These are phyloP conservation scores for Fusarium guadeloupense DNA, from an alignment of 2,329 filamentous ascomycete species.

Conservation along the genomic window DNA sequence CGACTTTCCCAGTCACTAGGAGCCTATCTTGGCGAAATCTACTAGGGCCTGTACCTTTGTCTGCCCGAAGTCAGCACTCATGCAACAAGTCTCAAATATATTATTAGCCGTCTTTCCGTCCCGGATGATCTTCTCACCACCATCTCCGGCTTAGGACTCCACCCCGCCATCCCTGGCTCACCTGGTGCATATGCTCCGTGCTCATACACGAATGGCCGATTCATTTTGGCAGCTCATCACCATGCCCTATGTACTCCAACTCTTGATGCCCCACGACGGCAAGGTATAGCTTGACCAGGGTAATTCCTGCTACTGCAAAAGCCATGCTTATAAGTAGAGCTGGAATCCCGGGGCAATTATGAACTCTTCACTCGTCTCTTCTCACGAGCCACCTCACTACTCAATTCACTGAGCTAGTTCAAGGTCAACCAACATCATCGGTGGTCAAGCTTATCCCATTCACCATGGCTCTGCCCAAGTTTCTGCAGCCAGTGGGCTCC, in stretches of 20 bases:
- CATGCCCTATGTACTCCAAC: background rate
- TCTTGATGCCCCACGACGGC: slow-evolving; percentile 9
- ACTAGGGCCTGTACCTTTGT: slow-evolving; percentile 14
- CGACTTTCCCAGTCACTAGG: background rate
- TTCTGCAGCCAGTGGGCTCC: slow-evolving; percentile 38
- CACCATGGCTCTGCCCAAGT: slow-evolving; percentile 40
- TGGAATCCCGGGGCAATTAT: slow-evolving; percentile 16
- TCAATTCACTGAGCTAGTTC: slow-evolving; percentile 3
- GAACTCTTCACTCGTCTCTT: slow-evolving; percentile 19
- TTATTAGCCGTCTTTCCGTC: slow-evolving; percentile 35
- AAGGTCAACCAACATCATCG: slow-evolving; percentile 1
- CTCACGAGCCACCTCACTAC: slow-evolving; percentile 22
- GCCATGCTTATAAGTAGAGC: slow-evolving; percentile 39
- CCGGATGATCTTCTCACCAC: slow-evolving; percentile 34
- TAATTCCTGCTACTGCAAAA: slow-evolving; percentile 1
- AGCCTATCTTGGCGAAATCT: slow-evolving; percentile 29
- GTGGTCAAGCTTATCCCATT: background rate
- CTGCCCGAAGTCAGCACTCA: background rate
- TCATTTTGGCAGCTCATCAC: background rate
- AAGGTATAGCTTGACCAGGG: slow-evolving; percentile 16
- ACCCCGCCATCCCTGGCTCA: slow-evolving; percentile 28
- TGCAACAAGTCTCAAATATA: slow-evolving; percentile 5
- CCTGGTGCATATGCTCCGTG: slow-evolving; percentile 18
- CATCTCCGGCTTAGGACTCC: slow-evolving; percentile 27
- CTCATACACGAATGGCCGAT: slow-evolving; percentile 7